Base-by-base conservation (phyloP, 331 rosid species). In the Malus hybrid region DNA sequence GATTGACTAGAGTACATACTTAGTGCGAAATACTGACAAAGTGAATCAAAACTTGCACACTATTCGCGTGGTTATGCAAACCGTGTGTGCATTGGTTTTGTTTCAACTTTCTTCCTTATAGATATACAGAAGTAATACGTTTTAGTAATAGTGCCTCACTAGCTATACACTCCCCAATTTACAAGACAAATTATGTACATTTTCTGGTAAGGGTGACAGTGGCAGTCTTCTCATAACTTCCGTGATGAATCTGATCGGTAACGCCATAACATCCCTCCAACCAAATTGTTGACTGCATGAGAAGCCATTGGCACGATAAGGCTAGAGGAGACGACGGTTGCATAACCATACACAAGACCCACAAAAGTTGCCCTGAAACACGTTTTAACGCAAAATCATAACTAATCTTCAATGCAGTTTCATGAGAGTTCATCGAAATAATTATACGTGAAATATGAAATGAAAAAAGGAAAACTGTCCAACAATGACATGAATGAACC, bases 301-400 rank as follows among this genome's bases (percentile, higher is more conserved):
- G 96, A 87, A 74, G 87, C 93, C 89, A 94, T 88, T 39, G 98
- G 96, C 75, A 94, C 92, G 1, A 82, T 80, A 33, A 94, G 7
- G 83, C 96, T 94, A 10, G 98, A 91, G 46, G 97, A 87, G 69
- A 79, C 76, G 64, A 94, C 57, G 63, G 97, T 87, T 19, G 98
- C 96, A 79, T 86, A 94, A 64, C 98, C 97, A 83, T 94, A 94
- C 28, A 87, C 86, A 67, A 94, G 82, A 59, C 98, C 98, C 75
- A 91, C 97, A 70, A 91, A 88, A 74, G 93, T 90, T 83, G 98
- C 98, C 98, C 98, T 94, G 89, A 76, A 70, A 82, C 68, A 67
- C 24, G 29, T 52, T 14, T 52, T 39, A 10, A 2, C 46, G 13
- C 46, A 39, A 39, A 39, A 39, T 10, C 46, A 39, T 9, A 39